A percentile compares a stretch with the other conserved stretches of the same genome.
Evolutionary conservation across 2,329 filamentous ascomycete species (phyloP).

Genomic region (Epichloe gansuensis): DNA sequence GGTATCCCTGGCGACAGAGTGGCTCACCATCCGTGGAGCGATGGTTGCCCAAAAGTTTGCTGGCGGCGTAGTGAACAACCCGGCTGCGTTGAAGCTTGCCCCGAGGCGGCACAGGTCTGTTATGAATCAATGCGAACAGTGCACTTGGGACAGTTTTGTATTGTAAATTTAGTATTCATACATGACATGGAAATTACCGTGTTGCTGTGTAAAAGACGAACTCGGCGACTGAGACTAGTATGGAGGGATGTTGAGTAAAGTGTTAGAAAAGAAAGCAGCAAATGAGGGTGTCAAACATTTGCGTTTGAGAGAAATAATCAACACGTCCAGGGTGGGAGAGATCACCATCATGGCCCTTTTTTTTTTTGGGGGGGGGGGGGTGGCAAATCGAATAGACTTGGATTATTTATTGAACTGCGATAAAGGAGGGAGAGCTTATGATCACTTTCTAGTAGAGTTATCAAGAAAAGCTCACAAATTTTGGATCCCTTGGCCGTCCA

Average conservation of each 20-base stretch:
- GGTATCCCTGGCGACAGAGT: neutral
- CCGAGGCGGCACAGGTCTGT: neutral
- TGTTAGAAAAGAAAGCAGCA: neutral
- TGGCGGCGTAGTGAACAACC: neutral
- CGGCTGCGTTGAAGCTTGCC: neutral
- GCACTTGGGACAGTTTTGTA: too few relatives aligned
- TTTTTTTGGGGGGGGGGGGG: too few relatives aligned
- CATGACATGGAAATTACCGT: neutral
- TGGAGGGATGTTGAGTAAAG: too few relatives aligned
- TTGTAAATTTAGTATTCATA: too few relatives aligned
- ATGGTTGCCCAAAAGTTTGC: neutral
- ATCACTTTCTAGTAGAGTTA: neutral
- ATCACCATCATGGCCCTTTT: too few relatives aligned
- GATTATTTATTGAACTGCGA: neutral
- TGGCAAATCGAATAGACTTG: neutral
- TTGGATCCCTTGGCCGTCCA: slow-evolving; percentile 77
- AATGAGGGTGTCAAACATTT: neutral
- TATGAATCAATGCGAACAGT: too few relatives aligned
- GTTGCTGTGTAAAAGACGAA: neutral
- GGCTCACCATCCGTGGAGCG: neutral
- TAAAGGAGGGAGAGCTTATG: neutral
- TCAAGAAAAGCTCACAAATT: slow-evolving; percentile 76
- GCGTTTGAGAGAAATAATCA: neutral
- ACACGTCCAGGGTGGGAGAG: neutral
- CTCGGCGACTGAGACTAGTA: neutral